Conservation (phyloP, 164 flowering plant species). For the Dillenia turbinata region DNA sequence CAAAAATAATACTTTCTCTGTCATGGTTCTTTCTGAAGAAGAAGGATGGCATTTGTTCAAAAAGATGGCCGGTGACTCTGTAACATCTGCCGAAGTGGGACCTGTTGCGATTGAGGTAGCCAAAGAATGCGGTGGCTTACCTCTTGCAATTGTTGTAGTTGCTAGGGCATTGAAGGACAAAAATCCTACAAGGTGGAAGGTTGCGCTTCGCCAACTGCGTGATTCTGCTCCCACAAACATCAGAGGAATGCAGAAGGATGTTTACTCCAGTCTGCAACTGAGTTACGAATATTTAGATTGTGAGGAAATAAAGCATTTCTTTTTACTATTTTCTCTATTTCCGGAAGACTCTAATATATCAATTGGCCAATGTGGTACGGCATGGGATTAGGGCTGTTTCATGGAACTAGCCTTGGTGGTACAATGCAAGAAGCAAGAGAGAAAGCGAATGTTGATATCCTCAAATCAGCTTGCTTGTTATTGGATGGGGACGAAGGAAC, state of each 20-base stretch:
- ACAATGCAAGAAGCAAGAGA: no score
- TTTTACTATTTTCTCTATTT: conserved; percentile 18
- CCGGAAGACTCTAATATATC: conserved; percentile 2
- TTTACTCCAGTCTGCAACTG: conserved; percentile 9
- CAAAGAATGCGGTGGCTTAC: conserved; percentile 7
- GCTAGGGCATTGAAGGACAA: not conserved
- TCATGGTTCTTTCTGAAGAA: not conserved
- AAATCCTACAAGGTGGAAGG: not conserved
- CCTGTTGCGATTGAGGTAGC: not conserved
- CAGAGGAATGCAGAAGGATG: conserved; percentile 8
- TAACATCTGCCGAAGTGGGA: not conserved
- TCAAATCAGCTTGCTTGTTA: no score
- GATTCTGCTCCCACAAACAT: conserved; percentile 1
- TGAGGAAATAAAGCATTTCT: conserved; percentile 12
- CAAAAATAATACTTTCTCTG: not conserved
- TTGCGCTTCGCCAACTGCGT: not conserved
- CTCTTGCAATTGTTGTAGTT: not conserved
- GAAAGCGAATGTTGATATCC: no score
- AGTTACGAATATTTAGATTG: conserved; percentile 15
- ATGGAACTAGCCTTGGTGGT: no score
- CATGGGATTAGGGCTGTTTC: no score
- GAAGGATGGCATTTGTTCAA: conserved; percentile 3
- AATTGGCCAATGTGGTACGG: not conserved
- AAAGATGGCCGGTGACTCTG: not conserved
- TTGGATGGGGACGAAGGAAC: no score